These are phyloP conservation scores for Colletotrichum orchidophilum DNA, from an alignment of 2,329 filamentous ascomycete species.

Conservation along the genomic window DNA sequence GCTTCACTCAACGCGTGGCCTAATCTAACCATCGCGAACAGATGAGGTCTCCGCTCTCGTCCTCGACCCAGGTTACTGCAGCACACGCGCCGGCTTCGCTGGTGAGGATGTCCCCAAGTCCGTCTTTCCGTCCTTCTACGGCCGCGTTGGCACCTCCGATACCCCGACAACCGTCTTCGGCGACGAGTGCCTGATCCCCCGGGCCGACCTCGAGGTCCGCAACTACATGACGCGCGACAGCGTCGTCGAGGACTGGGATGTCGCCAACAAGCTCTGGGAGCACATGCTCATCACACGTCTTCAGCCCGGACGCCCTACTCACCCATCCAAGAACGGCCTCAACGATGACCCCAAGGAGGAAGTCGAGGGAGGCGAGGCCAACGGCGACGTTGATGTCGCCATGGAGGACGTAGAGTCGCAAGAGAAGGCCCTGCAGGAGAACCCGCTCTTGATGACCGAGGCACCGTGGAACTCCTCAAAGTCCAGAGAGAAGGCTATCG, in stretches of 20 bases:
- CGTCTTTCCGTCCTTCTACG: slow-evolving; percentile 91
- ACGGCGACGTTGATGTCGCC: slow-evolving; percentile 68
- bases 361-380: slow-evolving; percentile 68
- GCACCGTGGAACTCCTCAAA: slow-evolving; percentile 91
- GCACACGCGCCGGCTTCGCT: slow-evolving; percentile 92
- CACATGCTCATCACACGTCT: slow-evolving; percentile 89
- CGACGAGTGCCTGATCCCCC: slow-evolving; percentile 87
- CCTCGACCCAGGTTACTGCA: slow-evolving; percentile 92
- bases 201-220: slow-evolving; percentile 80
- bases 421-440: slow-evolving; percentile 87
- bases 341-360: slow-evolving; percentile 72
- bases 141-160: slow-evolving; percentile 61
- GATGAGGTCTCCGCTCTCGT: slow-evolving; percentile 98
- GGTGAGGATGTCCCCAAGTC: slow-evolving; percentile 98
- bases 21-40: slow-evolving; percentile 47
- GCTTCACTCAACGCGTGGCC: slow-evolving; percentile 16
- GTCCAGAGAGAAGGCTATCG: slow-evolving; percentile 90
- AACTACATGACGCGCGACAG: slow-evolving; percentile 93
- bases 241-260: slow-evolving; percentile 96
- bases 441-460: slow-evolving; percentile 92
- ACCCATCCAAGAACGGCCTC: slow-evolving; percentile 79
- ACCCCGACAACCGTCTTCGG: slow-evolving; percentile 76
- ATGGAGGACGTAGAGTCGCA: slow-evolving; percentile 63
- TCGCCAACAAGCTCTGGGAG: slow-evolving; percentile 89
- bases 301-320: slow-evolving; percentile 77